Conservation (phyloP, 495 filamentous ascomycete genomes). For the Penicillium mononematosum region DNA sequence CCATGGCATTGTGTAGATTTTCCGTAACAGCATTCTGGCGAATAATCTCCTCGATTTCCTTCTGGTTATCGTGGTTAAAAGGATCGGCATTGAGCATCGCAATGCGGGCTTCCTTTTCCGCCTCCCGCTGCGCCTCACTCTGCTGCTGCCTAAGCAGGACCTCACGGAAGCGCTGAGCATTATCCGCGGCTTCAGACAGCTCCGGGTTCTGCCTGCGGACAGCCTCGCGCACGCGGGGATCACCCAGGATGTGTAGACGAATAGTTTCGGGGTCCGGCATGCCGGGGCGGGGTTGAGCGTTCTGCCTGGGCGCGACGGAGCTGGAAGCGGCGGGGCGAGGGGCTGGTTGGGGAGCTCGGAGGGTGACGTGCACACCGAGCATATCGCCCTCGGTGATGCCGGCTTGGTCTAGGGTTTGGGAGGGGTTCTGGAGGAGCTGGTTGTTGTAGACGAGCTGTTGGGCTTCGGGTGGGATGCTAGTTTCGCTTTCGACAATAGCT, state of each 20-base stretch:
- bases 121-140: constrained; percentile 65
- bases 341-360: constrained; percentile 16
- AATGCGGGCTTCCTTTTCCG: constrained; percentile 76
- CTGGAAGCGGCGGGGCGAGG: constrained; percentile 25
- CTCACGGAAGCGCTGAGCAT: constrained; percentile 71
- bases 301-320: constrained; percentile 36
- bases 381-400: constrained; percentile 87
- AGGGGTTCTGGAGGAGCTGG: constrained; percentile 70
- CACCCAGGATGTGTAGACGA: constrained; percentile 76
- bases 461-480: constrained; percentile 45
- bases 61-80: constrained; percentile 85
- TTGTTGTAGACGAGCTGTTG: constrained; percentile 84
- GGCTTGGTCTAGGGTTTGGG: constrained; percentile 77
- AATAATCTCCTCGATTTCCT: constrained; percentile 95
- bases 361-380: constrained; percentile 76
- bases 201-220: constrained; percentile 69
- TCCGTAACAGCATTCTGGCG: constrained; percentile 89
- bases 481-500: constrained; percentile 71
- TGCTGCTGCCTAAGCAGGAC: constrained; percentile 63
- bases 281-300: constrained; percentile 39
- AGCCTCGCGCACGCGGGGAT: constrained; percentile 68
- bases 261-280: constrained; percentile 75
- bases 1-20: constrained; percentile 92
- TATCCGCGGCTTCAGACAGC: constrained; percentile 73
- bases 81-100: constrained; percentile 82